Evolutionary conservation across 202 grass and related monocot species (phyloP), one percentile per base, ranked within the genome.

Genomic region (Panicum virgatum): DNA sequence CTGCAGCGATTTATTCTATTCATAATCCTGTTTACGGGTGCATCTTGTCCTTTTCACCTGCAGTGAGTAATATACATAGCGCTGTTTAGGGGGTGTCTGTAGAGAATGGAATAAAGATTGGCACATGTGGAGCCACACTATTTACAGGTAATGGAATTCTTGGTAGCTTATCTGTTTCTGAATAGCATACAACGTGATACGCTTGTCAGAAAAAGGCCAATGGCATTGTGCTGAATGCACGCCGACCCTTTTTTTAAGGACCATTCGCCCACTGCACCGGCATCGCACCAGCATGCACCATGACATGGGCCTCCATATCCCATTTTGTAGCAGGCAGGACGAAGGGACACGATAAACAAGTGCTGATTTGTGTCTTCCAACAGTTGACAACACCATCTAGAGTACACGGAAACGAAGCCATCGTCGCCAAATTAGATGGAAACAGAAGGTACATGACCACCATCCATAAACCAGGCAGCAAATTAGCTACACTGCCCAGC

Each of bases 381-480:
- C 39, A 48, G 63, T 12, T 60, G 72, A 44, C 23, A 45, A 34
- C 39, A 51, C 61, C 34, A 80, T 46, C 58, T 50, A 16, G 53
- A 72, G 18, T 60, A 59, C 60, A 76, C 54, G 39, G 69, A 39
- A 80, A 75, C n/a, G 15, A 68, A 83, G 74, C 30, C 19, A 12
- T 46, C 20, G 56, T 66, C 70, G 56, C 14, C 62, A 70, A 66
- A 79, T n/a, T 1, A 30, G 42, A 29, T 10, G 16, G 3, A 26
- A 57, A 42, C 37, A 26, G 0, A 51, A 71, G 70, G 64, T 81
- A 80, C 88, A 83, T 29, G 11, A 47, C 9, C 73, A 47, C 9
- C 73, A 70, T 87, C 69, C 78, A 81, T 10, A 46, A 62, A 79
- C 84, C 51, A 40, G 66, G 66, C 83, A 74, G 83, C 53, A 83